Conservation (phyloP, 2,329 filamentous ascomycete species). For the Teratosphaeria nubilosa region DNA sequence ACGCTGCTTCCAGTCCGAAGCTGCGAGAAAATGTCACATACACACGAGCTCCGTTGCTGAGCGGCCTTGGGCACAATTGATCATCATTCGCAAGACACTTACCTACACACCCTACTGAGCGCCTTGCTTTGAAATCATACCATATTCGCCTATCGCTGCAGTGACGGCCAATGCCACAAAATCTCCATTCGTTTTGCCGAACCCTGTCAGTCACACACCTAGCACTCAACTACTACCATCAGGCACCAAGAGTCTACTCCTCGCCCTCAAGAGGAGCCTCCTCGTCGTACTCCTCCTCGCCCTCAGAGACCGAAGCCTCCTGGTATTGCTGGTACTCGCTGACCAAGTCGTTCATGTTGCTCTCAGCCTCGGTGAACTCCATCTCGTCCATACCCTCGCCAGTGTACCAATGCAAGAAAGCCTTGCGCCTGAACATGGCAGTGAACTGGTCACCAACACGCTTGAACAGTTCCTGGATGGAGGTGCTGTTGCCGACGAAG, state of each 20-base stretch:
- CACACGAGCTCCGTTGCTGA: not conserved
- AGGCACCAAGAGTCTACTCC: conserved; percentile 42
- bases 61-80: not conserved
- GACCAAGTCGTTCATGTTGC: conserved; percentile 99
- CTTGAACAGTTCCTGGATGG: conserved; percentile 99
- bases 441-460: conserved; percentile 99
- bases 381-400: conserved; percentile 99
- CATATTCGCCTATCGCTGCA: not conserved
- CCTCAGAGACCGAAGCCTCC: conserved; percentile 94
- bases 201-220: not conserved
- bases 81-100: not conserved
- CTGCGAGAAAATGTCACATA: not conserved
- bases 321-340: conserved; percentile 99
- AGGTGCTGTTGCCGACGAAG: conserved; percentile 98
- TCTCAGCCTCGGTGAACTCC: conserved; percentile 99
- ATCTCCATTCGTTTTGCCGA: not conserved
- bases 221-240: not conserved
- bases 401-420: conserved; percentile 99
- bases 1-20: not conserved
- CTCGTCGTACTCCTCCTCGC: conserved; percentile 91
- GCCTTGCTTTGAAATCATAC: not conserved
- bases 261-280: conserved; percentile 65
- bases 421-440: conserved; percentile 99
- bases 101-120: not conserved
- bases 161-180: not conserved